Percentiles rank a stretch among this genome's conserved stretches.
phyloP scores from a whole-genome alignment of 2,329 filamentous ascomycete genomes.

The Akanthomyces uredinophilus region DNA sequence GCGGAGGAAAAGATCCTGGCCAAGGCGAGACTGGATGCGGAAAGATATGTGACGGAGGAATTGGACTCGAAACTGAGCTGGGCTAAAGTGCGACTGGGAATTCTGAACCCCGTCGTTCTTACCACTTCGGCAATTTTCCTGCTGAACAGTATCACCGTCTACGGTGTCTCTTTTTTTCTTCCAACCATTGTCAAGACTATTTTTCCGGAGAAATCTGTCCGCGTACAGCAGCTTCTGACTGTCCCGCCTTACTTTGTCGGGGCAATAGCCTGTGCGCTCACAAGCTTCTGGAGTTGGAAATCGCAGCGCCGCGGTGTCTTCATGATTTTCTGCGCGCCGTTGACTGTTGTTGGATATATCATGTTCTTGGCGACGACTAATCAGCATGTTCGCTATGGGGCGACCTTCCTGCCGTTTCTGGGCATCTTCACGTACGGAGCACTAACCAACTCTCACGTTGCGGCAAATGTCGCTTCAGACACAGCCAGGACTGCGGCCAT shows the following conservation, averaged over 20 bases:
- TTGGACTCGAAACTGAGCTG: conserved; percentile 54
- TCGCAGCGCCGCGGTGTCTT: conserved; percentile 28
- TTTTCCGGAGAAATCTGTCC: conserved; percentile 52
- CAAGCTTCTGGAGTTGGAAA: conserved; percentile 12
- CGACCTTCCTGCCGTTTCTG: conserved; percentile 60
- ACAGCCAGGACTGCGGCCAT: conserved; percentile 60
- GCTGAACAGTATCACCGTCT: conserved; percentile 65
- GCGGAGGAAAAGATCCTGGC: conserved; percentile 59
- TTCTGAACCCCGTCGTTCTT: conserved; percentile 54
- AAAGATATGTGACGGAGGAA: conserved; percentile 53
- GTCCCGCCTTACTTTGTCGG: conserved; percentile 9
- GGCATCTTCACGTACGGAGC: conserved; percentile 60
- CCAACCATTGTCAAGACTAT: conserved; percentile 67
- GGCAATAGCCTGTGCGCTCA: not conserved
- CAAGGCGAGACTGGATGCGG: conserved; percentile 53
- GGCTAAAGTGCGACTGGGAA: conserved; percentile 54
- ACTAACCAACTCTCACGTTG: conserved; percentile 59
- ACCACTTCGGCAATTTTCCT: conserved; percentile 54
- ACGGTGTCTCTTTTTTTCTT: conserved; percentile 66
- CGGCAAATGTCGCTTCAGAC: conserved; percentile 65
- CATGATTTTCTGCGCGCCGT: conserved; percentile 52
- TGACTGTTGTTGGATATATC: conserved; percentile 63
- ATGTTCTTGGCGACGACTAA: conserved; percentile 57
- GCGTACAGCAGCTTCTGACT: conserved; percentile 52
- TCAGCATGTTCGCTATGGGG: conserved; percentile 55